Evolutionary conservation across 225 moss, liverwort and hornwort species (phyloP).

Genomic region (Thuidium tamariscinum): DNA sequence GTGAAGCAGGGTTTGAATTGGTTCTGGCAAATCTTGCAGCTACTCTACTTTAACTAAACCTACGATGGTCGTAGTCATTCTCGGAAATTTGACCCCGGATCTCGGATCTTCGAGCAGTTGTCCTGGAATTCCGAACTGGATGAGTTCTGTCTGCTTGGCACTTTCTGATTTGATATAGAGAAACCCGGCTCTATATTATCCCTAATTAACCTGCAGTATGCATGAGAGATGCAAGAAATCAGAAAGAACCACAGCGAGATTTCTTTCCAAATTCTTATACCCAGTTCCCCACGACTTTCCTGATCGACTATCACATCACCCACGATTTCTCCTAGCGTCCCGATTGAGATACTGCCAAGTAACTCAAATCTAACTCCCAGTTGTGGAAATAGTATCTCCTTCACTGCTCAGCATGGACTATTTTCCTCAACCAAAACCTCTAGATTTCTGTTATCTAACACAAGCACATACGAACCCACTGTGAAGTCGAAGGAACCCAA

Average conservation of each 20-base stretch:
- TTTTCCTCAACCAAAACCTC: not conserved
- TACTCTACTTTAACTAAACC: not conserved
- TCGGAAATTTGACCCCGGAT: not conserved
- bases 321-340: not conserved
- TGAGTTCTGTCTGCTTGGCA: not conserved
- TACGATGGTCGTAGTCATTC: not conserved
- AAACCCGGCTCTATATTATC: not conserved
- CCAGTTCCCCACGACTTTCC: not conserved
- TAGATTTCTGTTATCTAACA: too few relatives aligned
- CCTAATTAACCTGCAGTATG: not conserved
- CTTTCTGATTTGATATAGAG: not conserved
- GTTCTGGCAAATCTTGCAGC: not conserved
- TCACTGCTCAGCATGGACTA: not conserved
- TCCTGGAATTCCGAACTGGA: not conserved
- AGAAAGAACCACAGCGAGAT: not conserved
- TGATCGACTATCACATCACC: not conserved
- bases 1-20: not conserved
- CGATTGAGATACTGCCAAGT: not conserved
- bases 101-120: not conserved
- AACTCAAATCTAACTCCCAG: not conserved
- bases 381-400: not conserved
- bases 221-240: not conserved
- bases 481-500: not conserved
- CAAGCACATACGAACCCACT: not conserved
- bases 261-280: not conserved